phyloP scores from a whole-genome alignment of 352 stramenopile species.

The Blastocystis sp. region DNA sequence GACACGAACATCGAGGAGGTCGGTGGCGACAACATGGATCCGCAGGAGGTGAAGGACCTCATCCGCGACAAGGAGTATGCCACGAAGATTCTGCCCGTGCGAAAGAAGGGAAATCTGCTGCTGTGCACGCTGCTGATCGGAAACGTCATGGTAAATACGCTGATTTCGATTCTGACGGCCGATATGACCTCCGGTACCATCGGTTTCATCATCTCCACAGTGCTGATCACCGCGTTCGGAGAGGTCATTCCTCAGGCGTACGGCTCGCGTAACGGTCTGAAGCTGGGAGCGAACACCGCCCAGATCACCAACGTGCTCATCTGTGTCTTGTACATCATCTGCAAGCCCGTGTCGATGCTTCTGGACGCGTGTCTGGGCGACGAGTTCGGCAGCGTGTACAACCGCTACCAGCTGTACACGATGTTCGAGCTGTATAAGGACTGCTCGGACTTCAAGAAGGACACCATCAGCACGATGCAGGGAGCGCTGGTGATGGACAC shows the following conservation, averaged over 20 bases:
- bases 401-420: slow-evolving; percentile 78
- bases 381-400: slow-evolving; percentile 88
- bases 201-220: slow-evolving; percentile 84
- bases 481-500: slow-evolving; percentile 83
- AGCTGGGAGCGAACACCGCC: slow-evolving; percentile 68
- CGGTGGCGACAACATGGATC: slow-evolving; percentile 54
- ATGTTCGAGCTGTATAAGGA: slow-evolving; percentile 89
- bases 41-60: slow-evolving; percentile 61
- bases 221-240: slow-evolving; percentile 82
- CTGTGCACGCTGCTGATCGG: slow-evolving; percentile 89
- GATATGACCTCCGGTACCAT: slow-evolving; percentile 68
- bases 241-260: slow-evolving; percentile 77
- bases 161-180: slow-evolving; percentile 89
- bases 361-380: slow-evolving; percentile 80
- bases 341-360: slow-evolving; percentile 79
- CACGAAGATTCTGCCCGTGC: slow-evolving; percentile 74
- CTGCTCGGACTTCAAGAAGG: slow-evolving; percentile 78
- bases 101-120: slow-evolving; percentile 84
- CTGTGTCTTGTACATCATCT: slow-evolving; percentile 79
- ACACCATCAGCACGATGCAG: slow-evolving; percentile 82
- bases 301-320: slow-evolving; percentile 83
- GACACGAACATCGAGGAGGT: slow-evolving; percentile 72
- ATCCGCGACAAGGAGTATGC: slow-evolving; percentile 62
- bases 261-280: slow-evolving; percentile 82
- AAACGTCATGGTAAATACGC: slow-evolving; percentile 88